Evolutionary conservation across 2,329 filamentous ascomycete genomes (phyloP).

Genomic region (Helotiales sp.): DNA sequence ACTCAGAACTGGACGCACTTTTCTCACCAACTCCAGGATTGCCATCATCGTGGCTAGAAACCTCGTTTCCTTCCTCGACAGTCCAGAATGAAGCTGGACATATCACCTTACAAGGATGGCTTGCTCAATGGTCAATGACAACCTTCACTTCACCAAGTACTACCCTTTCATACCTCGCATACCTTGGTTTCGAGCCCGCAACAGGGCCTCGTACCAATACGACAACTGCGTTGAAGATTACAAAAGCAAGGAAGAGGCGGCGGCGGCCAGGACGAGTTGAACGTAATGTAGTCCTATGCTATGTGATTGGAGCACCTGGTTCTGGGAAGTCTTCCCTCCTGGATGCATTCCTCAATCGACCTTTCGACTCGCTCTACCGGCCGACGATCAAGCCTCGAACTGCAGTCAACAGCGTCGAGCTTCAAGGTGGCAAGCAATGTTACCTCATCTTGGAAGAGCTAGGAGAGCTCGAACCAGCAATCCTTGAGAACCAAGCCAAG

Average conservation of each 20-base stretch:
- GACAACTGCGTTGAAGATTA: slow-evolving; percentile 85
- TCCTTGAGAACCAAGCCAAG: slow-evolving; percentile 87
- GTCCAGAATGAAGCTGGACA: slow-evolving; percentile 94
- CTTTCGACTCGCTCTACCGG: slow-evolving; percentile 80
- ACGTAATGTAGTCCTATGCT: slow-evolving; percentile 91
- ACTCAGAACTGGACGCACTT: slow-evolving; percentile 78
- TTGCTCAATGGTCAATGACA: slow-evolving; percentile 99
- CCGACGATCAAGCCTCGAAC: slow-evolving; percentile 94
- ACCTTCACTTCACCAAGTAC: slow-evolving; percentile 95
- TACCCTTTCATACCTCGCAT: slow-evolving; percentile 92
- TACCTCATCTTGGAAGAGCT: slow-evolving; percentile 96
- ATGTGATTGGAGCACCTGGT: slow-evolving; percentile 80
- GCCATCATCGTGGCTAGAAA: slow-evolving; percentile 83
- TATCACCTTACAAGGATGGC: slow-evolving; percentile 95
- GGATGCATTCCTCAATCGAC: slow-evolving; percentile 86
- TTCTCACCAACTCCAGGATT: slow-evolving; percentile 93
- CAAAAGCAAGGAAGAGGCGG: slow-evolving; percentile 84
- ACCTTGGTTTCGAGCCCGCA: slow-evolving; percentile 86
- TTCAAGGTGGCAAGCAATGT: slow-evolving; percentile 94
- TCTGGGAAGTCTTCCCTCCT: slow-evolving; percentile 91
- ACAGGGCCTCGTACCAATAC: slow-evolving; percentile 76
- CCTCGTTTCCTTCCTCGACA: slow-evolving; percentile 87
- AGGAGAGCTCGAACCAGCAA: slow-evolving; percentile 91
- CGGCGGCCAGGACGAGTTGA: slow-evolving; percentile 82
- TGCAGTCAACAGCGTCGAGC: slow-evolving; percentile 93